Evolutionary conservation across 2,329 filamentous ascomycete genomes (phyloP).

Genomic region (Gremmenia infestans): DNA sequence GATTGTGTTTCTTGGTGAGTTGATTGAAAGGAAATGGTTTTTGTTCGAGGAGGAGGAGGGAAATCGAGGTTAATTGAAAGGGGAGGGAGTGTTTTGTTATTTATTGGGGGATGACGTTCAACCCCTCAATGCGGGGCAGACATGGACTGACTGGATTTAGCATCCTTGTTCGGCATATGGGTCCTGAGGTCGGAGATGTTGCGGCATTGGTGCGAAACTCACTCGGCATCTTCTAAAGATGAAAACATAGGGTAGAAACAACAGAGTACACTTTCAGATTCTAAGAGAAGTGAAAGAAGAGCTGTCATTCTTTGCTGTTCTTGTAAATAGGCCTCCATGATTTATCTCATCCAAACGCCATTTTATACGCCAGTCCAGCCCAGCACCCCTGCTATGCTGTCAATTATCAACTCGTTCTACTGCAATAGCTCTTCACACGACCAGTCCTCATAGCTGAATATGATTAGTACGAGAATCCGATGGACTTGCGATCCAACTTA

Average conservation of each 20-base stretch:
- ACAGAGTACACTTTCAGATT: not conserved
- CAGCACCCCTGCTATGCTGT: constrained; percentile 21
- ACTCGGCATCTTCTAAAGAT: constrained; percentile 8
- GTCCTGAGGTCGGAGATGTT: constrained; percentile 19
- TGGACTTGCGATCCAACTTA: constrained; percentile 44
- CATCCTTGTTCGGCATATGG: constrained; percentile 19
- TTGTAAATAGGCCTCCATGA: not conserved
- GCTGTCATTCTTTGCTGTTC: not conserved
- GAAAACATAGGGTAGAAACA: not conserved
- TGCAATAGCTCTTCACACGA: constrained; percentile 87
- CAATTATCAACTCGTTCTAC: constrained; percentile 12
- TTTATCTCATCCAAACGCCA: constrained; percentile 21
- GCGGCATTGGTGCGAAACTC: constrained; percentile 12
- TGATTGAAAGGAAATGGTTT: not conserved
- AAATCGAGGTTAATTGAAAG: not conserved
- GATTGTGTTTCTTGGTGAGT: not conserved
- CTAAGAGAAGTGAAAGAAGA: not conserved
- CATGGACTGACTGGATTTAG: constrained; percentile 2
- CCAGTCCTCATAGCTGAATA: constrained; percentile 84
- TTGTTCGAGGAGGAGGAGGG: not conserved
- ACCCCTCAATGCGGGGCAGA: constrained; percentile 23
- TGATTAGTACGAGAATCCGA: constrained; percentile 2
- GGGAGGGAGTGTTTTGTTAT: not conserved
- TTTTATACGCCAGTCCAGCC: constrained; percentile 27
- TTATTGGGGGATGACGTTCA: constrained; percentile 22